Base-by-base conservation (phyloP, 2,329 filamentous ascomycete species). In the Aspergillus cejpii region DNA sequence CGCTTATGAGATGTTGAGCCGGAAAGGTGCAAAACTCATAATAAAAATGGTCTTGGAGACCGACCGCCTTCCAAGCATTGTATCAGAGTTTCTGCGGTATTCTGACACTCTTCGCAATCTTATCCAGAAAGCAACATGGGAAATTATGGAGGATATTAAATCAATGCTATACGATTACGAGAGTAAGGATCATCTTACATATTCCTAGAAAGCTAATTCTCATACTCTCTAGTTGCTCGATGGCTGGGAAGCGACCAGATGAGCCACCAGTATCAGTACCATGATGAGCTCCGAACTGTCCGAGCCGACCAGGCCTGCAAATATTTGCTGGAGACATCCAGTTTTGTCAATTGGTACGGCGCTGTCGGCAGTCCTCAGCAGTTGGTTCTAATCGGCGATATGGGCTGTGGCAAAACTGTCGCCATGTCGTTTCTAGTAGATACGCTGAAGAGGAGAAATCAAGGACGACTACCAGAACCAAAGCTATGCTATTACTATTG, bases 401-500 rank as follows among this genome's bases (percentile, higher is more conserved):
- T 52, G 50, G 50, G 52, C 29, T 45, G 37, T 45, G 52, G 52
- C 26, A 54, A 54, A 45, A 50, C 52, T n/a, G 41, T 53, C 31
- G 34, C 44, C 28, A 51, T 49, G 47, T 20, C 52, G 29, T 52
- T 49, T 31, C 45, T 54, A 28, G 41, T 54, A 24, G 52, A 52
- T 21, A 37, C 43, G 27, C 40, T 54, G 29, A 45, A 26, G n/a
- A 37, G 29, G 43, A 45, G 39, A 47, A 56, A 41, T 36, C n/a
- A 45, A 15, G 20, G 40, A 26, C 48, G 41, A 40, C 15, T 51
- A 45, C 52, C 52, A 17, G 37, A 48, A 29, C 48, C 56, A 31
- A 59, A 57, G 38, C 33, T 61, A 33, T 60, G 54, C 48, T 60
- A 56, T 44, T 54, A 60, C 46, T 63, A 62, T 47, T 62, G 58